A percentile compares a stretch with the other conserved stretches of the same genome.
Evolutionary conservation across 2,329 filamentous ascomycete genomes (phyloP).

Genomic region (Colletotrichum siamense): DNA sequence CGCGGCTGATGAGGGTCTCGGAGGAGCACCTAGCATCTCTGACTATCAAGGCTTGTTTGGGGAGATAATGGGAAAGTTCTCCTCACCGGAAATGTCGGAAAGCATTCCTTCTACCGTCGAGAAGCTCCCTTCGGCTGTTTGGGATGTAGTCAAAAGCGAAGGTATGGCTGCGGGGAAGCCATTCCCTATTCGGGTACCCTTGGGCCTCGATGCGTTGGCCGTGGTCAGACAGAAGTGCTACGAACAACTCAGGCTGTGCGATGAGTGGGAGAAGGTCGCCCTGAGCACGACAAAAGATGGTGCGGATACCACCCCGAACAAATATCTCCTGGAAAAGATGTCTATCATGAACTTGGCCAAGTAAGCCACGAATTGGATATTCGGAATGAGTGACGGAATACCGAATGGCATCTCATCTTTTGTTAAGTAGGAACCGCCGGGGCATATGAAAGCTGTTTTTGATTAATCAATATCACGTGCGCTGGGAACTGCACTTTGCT

Average conservation of each 20-base stretch:
- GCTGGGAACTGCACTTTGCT: neutral
- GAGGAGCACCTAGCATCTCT: neutral
- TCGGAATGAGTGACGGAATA: neutral
- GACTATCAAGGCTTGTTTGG: conserved; percentile 27
- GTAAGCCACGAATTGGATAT: neutral
- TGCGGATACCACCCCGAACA: neutral
- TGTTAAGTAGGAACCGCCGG: neutral
- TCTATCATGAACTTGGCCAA: neutral
- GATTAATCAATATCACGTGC: neutral
- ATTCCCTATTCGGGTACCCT: conserved; percentile 30
- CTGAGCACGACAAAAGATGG: neutral
- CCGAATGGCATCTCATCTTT: neutral
- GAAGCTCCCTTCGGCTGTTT: conserved; percentile 27
- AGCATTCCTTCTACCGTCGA: conserved; percentile 31
- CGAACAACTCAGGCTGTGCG: conserved; percentile 19
- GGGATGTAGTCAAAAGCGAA: conserved; percentile 32
- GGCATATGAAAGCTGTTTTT: neutral
- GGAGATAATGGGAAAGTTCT: conserved; percentile 26
- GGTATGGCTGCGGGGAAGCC: conserved; percentile 27
- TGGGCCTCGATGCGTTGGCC: conserved; percentile 34
- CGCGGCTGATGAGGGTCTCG: conserved; percentile 17
- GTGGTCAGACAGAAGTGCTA: conserved; percentile 26
- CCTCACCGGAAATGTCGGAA: conserved; percentile 18
- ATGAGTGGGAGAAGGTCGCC: neutral
- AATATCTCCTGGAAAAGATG: neutral